Evolutionary conservation across 1,284 basidiomycete genomes (phyloP).

Genomic region (Macrocystidia cucumis): DNA sequence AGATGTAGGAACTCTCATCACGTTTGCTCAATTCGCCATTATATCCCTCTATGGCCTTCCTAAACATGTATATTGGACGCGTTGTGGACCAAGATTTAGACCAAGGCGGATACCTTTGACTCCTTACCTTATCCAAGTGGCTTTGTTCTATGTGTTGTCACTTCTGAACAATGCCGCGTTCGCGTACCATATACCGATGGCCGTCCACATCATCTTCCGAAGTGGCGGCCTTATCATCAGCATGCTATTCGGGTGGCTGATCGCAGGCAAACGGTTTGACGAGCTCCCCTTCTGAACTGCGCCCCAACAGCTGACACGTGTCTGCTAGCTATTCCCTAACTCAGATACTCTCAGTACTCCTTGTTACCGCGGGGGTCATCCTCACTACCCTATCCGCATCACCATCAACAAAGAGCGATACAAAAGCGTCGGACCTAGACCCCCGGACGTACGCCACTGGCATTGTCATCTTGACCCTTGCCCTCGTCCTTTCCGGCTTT

Average conservation of each 20-base stretch:
- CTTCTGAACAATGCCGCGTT: constrained; percentile 89
- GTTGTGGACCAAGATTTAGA: constrained; percentile 41
- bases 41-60: constrained; percentile 67
- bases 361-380: constrained; percentile 81
- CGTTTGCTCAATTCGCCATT: constrained; percentile 76
- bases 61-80: constrained; percentile 41
- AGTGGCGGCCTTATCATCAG: constrained; percentile 85
- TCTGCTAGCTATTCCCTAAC: constrained; percentile 53
- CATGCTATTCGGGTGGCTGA: constrained; percentile 65
- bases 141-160: constrained; percentile 77
- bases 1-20: constrained; percentile 70
- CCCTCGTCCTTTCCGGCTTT: constrained; percentile 76
- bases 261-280: constrained; percentile 49
- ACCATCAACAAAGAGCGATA: constrained; percentile 14
- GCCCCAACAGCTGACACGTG: constrained; percentile 1
- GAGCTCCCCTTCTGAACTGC: neutral
- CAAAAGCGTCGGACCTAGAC: constrained; percentile 17
- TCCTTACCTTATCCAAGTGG: constrained; percentile 78
- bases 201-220: constrained; percentile 92
- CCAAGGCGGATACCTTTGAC: constrained; percentile 65
- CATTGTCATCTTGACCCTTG: constrained; percentile 66
- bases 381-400: constrained; percentile 77
- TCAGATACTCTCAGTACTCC: constrained; percentile 67
- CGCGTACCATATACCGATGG: constrained; percentile 80
- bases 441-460: constrained; percentile 69